phyloP scores from a whole-genome alignment of 1,284 basidiomycete species.

The Thecaphora frezii region DNA sequence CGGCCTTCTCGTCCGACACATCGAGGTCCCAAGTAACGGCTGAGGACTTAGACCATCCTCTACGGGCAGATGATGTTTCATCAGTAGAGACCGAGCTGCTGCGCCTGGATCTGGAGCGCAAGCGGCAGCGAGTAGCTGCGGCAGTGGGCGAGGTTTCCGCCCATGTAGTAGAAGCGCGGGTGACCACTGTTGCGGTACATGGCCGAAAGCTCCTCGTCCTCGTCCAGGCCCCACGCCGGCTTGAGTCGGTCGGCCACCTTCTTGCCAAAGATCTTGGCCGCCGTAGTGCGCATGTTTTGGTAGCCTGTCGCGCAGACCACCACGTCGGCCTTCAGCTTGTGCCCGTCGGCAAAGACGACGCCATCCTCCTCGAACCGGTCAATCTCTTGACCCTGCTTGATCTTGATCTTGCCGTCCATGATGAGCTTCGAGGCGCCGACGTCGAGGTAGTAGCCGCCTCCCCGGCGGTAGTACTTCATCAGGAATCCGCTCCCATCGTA shows the following conservation, averaged over 20 bases:
- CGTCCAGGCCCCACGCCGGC: slow-evolving; percentile 14
- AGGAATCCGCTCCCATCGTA: slow-evolving; percentile 66
- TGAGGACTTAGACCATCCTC: no score
- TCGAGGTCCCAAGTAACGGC: no score
- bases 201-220: slow-evolving; percentile 12
- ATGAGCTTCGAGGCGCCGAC: slow-evolving; percentile 58
- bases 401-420: slow-evolving; percentile 68
- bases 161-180: slow-evolving; percentile 5
- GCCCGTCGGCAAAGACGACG: slow-evolving; percentile 18
- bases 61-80: no score
- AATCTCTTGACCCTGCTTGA: slow-evolving; percentile 61
- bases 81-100: slow-evolving; percentile 4
- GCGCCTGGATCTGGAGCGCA: slow-evolving; percentile 15
- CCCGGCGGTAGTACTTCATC: slow-evolving; percentile 50
- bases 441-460: slow-evolving; percentile 62
- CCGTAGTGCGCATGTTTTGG: slow-evolving; percentile 13
- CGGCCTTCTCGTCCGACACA: no score
- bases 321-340: slow-evolving; percentile 54
- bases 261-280: slow-evolving; percentile 8
- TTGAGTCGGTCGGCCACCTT: slow-evolving; percentile 3
- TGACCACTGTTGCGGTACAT: slow-evolving; percentile 9
- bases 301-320: slow-evolving; percentile 18
- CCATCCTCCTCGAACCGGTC: slow-evolving; percentile 11
- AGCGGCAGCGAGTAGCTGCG: slow-evolving; percentile 3
- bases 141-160: slow-evolving; percentile 11